Evolutionary conservation across 2,329 filamentous ascomycete genomes (phyloP).

Genomic region (Chalaropsis thielavioides): DNA sequence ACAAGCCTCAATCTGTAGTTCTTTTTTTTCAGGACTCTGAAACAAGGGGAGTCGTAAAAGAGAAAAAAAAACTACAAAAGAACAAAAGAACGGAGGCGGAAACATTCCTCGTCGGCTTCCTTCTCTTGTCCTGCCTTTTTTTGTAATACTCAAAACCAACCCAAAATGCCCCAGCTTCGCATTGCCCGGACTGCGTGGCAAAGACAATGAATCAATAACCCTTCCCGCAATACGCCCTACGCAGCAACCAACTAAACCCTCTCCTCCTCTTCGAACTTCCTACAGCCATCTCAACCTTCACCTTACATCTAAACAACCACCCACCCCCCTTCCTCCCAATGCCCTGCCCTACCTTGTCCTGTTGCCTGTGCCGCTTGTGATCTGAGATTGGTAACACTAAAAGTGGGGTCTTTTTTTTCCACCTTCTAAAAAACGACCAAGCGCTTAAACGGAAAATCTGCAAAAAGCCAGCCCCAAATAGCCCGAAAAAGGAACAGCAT

Average conservation of each 20-base stretch:
- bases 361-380: background rate
- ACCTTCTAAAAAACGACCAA: background rate
- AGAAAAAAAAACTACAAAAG: background rate
- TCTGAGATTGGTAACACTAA: slow-evolving; percentile 3
- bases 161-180: too few relatives aligned
- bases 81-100: background rate
- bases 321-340: background rate
- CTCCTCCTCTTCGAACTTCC: too few relatives aligned
- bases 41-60: background rate
- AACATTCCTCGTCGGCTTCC: background rate
- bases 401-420: background rate
- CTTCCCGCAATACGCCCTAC: too few relatives aligned
- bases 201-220: too few relatives aligned
- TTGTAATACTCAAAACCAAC: too few relatives aligned
- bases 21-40: background rate
- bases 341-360: background rate
- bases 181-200: too few relatives aligned
- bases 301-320: background rate
- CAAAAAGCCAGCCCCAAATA: background rate
- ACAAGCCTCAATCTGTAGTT: background rate
- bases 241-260: too few relatives aligned
- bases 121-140: background rate
- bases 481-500: background rate
- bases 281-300: background rate
- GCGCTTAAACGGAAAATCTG: background rate